phyloP scores from a whole-genome alignment of 1,139 yeast species.

The Yamadazyma membranifaciens region DNA sequence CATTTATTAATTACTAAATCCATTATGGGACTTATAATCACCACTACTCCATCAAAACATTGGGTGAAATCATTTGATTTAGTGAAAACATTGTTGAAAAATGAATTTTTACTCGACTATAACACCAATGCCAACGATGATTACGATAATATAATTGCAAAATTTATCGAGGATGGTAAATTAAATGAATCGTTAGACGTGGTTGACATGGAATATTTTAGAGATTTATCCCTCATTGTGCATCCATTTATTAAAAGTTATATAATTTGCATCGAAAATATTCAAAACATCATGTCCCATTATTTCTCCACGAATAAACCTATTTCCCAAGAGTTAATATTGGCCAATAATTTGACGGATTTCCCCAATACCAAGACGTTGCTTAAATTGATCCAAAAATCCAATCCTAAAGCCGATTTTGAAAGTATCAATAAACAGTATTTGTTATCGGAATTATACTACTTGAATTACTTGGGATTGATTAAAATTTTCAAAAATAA shows the following conservation, averaged over 20 bases:
- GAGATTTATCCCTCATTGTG: slow-evolving; percentile 29
- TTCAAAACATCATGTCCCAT: slow-evolving; percentile 14
- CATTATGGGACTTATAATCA: slow-evolving; percentile 32
- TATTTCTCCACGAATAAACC: slow-evolving; percentile 10
- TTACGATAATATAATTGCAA: slow-evolving; percentile 29
- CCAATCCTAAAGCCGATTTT: slow-evolving; percentile 17
- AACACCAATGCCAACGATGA: slow-evolving; percentile 32
- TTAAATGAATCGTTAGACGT: slow-evolving; percentile 23
- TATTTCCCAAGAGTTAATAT: slow-evolving; percentile 16
- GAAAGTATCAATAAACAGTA: slow-evolving; percentile 47
- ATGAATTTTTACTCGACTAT: slow-evolving; percentile 47
- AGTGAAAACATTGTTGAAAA: slow-evolving; percentile 40
- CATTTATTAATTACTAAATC: slow-evolving; percentile 42
- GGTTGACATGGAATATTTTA: slow-evolving; percentile 24
- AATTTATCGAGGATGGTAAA: slow-evolving; percentile 20
- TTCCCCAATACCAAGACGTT: slow-evolving; percentile 42
- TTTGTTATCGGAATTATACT: slow-evolving; percentile 41
- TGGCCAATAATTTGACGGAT: slow-evolving; percentile 24
- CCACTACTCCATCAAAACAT: slow-evolving; percentile 16
- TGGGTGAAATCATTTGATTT: slow-evolving; percentile 33
- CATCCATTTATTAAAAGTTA: slow-evolving; percentile 43
- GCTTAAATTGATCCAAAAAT: slow-evolving; percentile 29
- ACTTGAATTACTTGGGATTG: slow-evolving; percentile 35
- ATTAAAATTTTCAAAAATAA: slow-evolving; percentile 42
- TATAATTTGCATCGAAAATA: slow-evolving; percentile 30